These are phyloP conservation scores for Colletotrichum sp. DNA, from an alignment of 2,329 filamentous ascomycete species.

Conservation along the genomic window DNA sequence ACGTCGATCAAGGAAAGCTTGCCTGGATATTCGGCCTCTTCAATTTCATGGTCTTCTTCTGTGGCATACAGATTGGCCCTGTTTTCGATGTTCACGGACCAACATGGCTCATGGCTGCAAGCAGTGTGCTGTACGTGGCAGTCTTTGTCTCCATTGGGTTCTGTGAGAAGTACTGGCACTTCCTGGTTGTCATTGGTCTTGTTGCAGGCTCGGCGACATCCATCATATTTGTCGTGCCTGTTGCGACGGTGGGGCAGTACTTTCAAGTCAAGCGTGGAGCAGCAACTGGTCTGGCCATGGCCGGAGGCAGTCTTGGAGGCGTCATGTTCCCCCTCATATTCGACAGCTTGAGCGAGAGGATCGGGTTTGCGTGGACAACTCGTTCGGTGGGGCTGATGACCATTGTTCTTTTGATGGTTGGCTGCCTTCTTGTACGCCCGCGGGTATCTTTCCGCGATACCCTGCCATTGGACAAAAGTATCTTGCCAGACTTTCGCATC, in stretches of 20 bases:
- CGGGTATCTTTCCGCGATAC: background rate
- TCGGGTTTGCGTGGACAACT: background rate
- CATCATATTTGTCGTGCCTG: slow-evolving; percentile 18
- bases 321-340: background rate
- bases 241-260: background rate
- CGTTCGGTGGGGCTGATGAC: background rate
- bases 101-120: slow-evolving; percentile 53
- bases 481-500: background rate
- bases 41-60: slow-evolving; percentile 71
- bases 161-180: slow-evolving; percentile 23
- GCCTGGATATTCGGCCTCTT: slow-evolving; percentile 77
- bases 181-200: slow-evolving; percentile 21
- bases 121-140: background rate
- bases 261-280: background rate
- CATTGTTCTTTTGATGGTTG: background rate
- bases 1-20: slow-evolving; percentile 61
- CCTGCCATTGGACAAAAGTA: background rate
- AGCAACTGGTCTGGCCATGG: background rate
- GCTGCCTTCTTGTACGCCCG: background rate
- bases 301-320: background rate
- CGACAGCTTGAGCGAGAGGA: background rate
- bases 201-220: slow-evolving; percentile 11
- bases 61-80: slow-evolving; percentile 72
- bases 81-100: slow-evolving; percentile 73
- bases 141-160: slow-evolving; percentile 14